Evolutionary conservation across 345 rosid genomes (phyloP), one percentile per base, ranked within the genome.

Genomic region (Corchorus olitorius): DNA sequence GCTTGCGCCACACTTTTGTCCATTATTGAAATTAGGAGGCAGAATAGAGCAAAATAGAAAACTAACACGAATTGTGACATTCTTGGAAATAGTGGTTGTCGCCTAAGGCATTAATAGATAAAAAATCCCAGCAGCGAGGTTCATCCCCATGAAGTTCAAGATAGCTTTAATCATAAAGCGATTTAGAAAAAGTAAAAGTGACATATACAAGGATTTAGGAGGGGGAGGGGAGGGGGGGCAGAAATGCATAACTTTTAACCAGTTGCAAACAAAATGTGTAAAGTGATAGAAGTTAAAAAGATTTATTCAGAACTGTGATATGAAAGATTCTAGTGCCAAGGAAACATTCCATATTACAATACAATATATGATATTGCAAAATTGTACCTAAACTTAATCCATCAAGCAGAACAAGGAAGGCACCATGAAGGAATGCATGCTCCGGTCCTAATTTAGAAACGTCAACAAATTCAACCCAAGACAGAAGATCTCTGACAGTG

Each of bases 401-500:
- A 87, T 93, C 99, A 75, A 95, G 94, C 83, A 95, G 81, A 84
- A 91, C 90, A 73, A 95, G 99, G 83, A 93, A 95, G 77, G 88
- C 88, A 63, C 99, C 99, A 78, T 95, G 99, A 65, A 93, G 82
- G 69, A 90, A 86, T 49, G 97, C 91, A 83, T 70, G 78, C 73
- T 84, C 88, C 64, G 85, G 77, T 82, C 86, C 94, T 76, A 95
- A 82, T 77, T 77, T 86, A 48, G 91, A 87, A 71, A 75, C 78
- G 49, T 88, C 86, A 67, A 92, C 81, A 82, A 95, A 95, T 52
- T 85, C 84, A 75, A 93, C 75, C 99, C 99, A 95, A 65, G 99
- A 90, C 58, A 95, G 84, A 62, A 95, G 94, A 87, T 95, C 99
- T 86, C 99, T 91, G 75, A 93, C 91, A 48, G 99, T 95, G 65